Conservation (phyloP, 495 filamentous ascomycete genomes). For the Penicillium argentinense region DNA sequence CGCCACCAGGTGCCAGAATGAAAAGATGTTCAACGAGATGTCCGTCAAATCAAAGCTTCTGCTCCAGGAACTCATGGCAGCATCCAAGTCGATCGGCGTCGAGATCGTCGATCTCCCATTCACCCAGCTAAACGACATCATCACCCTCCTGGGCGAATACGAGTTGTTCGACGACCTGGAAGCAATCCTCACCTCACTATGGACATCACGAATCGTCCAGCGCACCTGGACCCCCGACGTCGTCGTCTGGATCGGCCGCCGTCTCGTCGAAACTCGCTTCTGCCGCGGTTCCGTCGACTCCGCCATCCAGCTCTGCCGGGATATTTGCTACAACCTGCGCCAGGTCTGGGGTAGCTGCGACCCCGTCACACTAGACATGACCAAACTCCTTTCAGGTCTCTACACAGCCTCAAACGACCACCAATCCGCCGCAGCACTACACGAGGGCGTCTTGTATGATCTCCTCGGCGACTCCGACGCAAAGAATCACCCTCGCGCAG, state of each 20-base stretch:
- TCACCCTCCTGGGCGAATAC: slow-evolving; percentile 57
- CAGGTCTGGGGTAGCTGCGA: slow-evolving; percentile 57
- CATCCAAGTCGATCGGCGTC: slow-evolving; percentile 48
- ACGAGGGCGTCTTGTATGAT: slow-evolving; percentile 54
- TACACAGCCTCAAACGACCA: slow-evolving; percentile 51
- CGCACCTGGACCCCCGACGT: slow-evolving; percentile 54
- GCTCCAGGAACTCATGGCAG: slow-evolving; percentile 50
- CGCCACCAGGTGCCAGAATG: slow-evolving; percentile 37
- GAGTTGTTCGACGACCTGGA: slow-evolving; percentile 61
- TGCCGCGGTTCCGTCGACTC: slow-evolving; percentile 40
- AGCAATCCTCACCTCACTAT: slow-evolving; percentile 56
- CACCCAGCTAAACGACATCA: slow-evolving; percentile 52
- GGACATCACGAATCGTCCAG: slow-evolving; percentile 60
- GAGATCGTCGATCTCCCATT: slow-evolving; percentile 54
- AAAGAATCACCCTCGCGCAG: slow-evolving; percentile 29
- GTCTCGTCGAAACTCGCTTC: slow-evolving; percentile 58
- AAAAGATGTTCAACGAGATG: slow-evolving; percentile 46
- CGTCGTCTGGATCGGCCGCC: slow-evolving; percentile 56
- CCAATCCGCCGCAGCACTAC: slow-evolving; percentile 51
- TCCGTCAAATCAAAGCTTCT: slow-evolving; percentile 53
- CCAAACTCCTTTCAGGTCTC: slow-evolving; percentile 53
- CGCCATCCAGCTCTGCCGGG: slow-evolving; percentile 56
- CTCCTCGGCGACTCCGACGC: slow-evolving; percentile 45
- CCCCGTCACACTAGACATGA: slow-evolving; percentile 54
- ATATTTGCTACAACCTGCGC: slow-evolving; percentile 64